Base-by-base conservation (phyloP, 805 yeast genomes). In the Henningerozyma blattae region DNA sequence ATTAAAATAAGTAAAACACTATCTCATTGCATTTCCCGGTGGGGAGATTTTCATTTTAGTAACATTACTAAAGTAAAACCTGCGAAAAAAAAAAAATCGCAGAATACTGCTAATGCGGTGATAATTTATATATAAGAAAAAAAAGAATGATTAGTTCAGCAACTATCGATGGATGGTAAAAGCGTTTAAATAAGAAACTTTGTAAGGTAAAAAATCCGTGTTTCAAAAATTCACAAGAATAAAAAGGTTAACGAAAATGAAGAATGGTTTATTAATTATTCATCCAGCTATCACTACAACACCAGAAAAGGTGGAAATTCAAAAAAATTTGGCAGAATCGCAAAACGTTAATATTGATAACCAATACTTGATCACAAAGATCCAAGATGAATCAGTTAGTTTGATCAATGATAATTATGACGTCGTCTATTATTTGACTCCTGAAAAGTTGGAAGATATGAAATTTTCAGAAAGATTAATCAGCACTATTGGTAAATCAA, bases 271-370 rank as follows among this genome's bases (percentile, higher is more conserved):
- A 35, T 54, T 77, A 18, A 59, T 77, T 32, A 63, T 77, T 34
- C 85, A 77, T 47, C 85, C 85, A 15, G 77, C 81, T 6, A 66
- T 72, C 31, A 81, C 77, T 10, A 70, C 77, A 0, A 66, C 68
- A 27, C 77, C 75, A 29, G 59, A 52, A 4, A 34, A 58, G 15
- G 72, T 76, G 15, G 65, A 59, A 31, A 26, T 40, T 1, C 52
- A 59, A 27, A 72, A 73, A 51, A 18, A 34, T 4, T 44, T 49
- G 22, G 55, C 63, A 4, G 16, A 34, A 7, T 33, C 36, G 8
- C 52, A 50, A 18, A 47, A 62, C 7, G 46, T 40, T 18, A 39
- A 50, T 2, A 45, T 62, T 10, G 58, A 62, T 25, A n/a, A n/a
- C n/a, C 85, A 77, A 50, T 72, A 65, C 33, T 60, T 76, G 17